Evolutionary conservation across 768 basidiomycete species (phyloP), one percentile per base, ranked within the genome.

Genomic region (Collybiopsis confluens): DNA sequence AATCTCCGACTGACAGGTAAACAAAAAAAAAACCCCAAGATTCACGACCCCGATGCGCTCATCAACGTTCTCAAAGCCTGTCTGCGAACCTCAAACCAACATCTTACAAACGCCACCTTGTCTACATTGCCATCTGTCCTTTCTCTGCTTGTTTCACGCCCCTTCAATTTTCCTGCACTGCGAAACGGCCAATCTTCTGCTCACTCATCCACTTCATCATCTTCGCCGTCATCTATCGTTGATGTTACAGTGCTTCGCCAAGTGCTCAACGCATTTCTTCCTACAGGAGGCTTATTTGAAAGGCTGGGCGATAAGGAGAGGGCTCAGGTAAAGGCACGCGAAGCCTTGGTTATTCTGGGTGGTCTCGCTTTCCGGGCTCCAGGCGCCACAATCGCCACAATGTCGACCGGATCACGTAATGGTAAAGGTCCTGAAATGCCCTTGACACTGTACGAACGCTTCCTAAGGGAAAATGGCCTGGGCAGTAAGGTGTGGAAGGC

Each of bases 401-500:
- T 74, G 61, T 70, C 78, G 38, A 75, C 75, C 51, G 76, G 75
- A 56, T 73, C 75, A 20, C 71, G 67, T 46, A 74, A 71, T 54
- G 75, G 76, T 35, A 92, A 90, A 66, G 79, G 81, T 23, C 73
- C 74, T 15, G 90, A 92, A 68, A 81, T 82, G 15, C 86, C 88
- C 10, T 65, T 88, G 45, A 72, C 73, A 61, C 71, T 84, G 27
- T 89, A 91, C 59, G 92, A 94, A 65, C 75, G 82, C 42, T 77
- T 79, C 59, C 51, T 95, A 56, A 81, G 78, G 60, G 93, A 95
- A 60, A 73, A 64, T 5, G 93, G 88, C 2, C 67, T 95, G 36
- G 71, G 70, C 40, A 92, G 89, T 69, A 95, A 94, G 73, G 86
- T 87, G 7, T 87, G 87, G 82, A 86, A 87, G 68, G 85, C 91